Evolutionary conservation across 192 early-diverging fungal species (phyloP).

Genomic region (Umbelopsis vinacea): DNA sequence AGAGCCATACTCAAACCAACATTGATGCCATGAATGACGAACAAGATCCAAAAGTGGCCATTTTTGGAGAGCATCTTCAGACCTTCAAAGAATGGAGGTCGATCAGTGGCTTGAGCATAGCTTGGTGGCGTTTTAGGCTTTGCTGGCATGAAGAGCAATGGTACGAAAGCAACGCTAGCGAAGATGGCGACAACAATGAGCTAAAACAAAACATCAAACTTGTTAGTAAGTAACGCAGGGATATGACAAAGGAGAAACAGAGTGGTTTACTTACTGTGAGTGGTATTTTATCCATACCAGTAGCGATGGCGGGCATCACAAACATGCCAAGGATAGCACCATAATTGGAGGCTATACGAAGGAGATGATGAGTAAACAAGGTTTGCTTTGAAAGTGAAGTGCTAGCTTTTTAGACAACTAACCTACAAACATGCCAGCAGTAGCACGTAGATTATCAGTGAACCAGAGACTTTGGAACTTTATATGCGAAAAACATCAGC

Average conservation of each 20-base stretch:
- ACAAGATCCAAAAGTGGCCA: conserved; percentile 34
- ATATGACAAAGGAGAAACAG: background rate
- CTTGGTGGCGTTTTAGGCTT: conserved; percentile 34
- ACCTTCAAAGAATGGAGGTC: conserved; percentile 27
- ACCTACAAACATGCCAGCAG: conserved; percentile 24
- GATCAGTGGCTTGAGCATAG: background rate
- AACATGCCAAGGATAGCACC: conserved; percentile 39
- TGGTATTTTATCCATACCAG: conserved; percentile 24
- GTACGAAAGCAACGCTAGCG: conserved; percentile 21
- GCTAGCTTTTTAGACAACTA: background rate
- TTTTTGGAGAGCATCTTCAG: conserved; percentile 34
- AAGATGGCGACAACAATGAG: conserved; percentile 28
- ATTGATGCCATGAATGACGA: conserved; percentile 37
- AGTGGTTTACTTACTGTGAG: conserved; percentile 27
- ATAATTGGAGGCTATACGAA: conserved; percentile 35
- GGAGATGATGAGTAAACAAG: background rate
- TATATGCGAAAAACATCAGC: background rate
- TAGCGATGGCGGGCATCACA: conserved; percentile 32
- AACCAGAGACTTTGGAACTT: conserved; percentile 34
- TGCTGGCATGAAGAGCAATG: conserved; percentile 31
- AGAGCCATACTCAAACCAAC: conserved; percentile 39
- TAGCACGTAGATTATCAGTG: conserved; percentile 18
- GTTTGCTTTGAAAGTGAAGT: background rate
- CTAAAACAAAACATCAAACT: background rate
- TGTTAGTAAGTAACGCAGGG: background rate